Evolutionary conservation across 768 basidiomycete species (phyloP).

Genomic region (Mycena metata): DNA sequence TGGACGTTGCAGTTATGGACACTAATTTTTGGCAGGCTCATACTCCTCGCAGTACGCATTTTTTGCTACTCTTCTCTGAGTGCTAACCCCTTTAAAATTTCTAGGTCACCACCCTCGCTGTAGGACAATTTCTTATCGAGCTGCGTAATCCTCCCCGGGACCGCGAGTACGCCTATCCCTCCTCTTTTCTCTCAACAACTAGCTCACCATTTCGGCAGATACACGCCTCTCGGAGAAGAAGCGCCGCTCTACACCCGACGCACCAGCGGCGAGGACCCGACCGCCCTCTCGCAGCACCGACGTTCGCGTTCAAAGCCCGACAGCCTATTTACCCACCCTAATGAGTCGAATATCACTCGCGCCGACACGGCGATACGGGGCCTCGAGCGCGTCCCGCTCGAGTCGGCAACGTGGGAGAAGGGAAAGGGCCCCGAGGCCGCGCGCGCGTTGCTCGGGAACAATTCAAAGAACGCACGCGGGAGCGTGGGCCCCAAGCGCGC

Average conservation of each 20-base stretch:
- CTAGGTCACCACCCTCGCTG: constrained; percentile 58
- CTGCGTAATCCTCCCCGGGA: constrained; percentile 45
- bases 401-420: constrained; percentile 61
- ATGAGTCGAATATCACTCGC: constrained; percentile 72
- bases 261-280: constrained; percentile 33
- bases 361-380: constrained; percentile 69
- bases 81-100: neutral
- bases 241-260: constrained; percentile 36
- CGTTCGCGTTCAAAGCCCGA: constrained; percentile 68
- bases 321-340: constrained; percentile 73
- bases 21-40: constrained; percentile 51
- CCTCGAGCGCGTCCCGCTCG: constrained; percentile 60
- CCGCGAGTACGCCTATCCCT: constrained; percentile 36
- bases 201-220: constrained; percentile 4
- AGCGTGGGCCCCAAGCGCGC: constrained; percentile 16
- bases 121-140: constrained; percentile 72
- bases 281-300: constrained; percentile 35
- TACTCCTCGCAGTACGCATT: constrained; percentile 62
- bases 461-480: neutral
- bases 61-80: too few relatives aligned
- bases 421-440: constrained; percentile 67
- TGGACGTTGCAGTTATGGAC: constrained; percentile 9
- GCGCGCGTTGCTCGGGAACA: constrained; percentile 54
- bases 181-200: constrained; percentile 3
- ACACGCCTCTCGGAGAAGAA: constrained; percentile 36